Conservation (phyloP, 2,329 filamentous ascomycete species). For the Fusarium kyushuense region DNA sequence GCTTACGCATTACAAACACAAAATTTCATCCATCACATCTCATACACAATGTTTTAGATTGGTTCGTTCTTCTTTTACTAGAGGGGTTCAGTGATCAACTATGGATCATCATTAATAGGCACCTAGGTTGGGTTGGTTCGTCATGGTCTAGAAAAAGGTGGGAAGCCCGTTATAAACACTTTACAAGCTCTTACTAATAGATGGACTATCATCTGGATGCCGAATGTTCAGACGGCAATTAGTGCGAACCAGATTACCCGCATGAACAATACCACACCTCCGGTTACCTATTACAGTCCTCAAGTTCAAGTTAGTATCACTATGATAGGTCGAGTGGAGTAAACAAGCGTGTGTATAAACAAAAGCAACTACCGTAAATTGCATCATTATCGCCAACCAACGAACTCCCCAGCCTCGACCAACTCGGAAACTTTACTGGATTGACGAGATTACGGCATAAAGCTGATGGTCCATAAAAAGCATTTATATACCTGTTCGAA, state of each 20-base stretch:
- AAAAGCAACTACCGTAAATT: slow-evolving; percentile 27
- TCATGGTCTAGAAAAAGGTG: neutral
- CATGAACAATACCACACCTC: slow-evolving; percentile 26
- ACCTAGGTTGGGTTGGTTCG: no score
- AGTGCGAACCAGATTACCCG: slow-evolving; percentile 42
- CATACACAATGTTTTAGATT: slow-evolving; percentile 5
- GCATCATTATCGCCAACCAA: neutral
- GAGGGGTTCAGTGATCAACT: slow-evolving; percentile 2
- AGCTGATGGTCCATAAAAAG: slow-evolving; percentile 24
- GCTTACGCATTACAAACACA: slow-evolving; percentile 15
- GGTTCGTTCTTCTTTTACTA: neutral
- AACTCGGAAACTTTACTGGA: neutral
- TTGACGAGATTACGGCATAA: neutral
- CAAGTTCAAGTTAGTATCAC: neutral
- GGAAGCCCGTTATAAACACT: slow-evolving; percentile 7
- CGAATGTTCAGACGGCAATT: neutral
- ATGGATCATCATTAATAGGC: neutral
- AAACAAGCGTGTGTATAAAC: slow-evolving; percentile 10
- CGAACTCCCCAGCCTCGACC: neutral
- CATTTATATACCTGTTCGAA: slow-evolving; percentile 13
- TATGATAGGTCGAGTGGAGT: slow-evolving; percentile 25
- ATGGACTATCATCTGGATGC: neutral
- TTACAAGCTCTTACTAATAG: slow-evolving; percentile 1
- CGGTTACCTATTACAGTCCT: slow-evolving; percentile 9
- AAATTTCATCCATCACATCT: slow-evolving; percentile 17